These are phyloP conservation scores for Coprinellus aureogranulatus DNA, from an alignment of 768 basidiomycete genomes.

Conservation along the genomic window DNA sequence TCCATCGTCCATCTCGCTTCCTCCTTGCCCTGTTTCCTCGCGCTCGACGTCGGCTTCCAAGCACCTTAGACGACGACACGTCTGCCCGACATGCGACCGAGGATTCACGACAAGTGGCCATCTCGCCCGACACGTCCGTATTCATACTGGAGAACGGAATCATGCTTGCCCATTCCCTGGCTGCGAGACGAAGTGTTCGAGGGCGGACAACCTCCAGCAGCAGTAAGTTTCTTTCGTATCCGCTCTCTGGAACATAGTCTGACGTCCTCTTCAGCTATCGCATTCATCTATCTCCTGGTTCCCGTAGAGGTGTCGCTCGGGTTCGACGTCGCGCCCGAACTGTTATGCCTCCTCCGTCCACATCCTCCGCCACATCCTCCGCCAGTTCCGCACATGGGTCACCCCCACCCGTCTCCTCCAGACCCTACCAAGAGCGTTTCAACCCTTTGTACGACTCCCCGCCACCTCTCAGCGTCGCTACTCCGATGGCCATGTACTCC, in stretches of 20 bases:
- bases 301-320: slow-evolving; percentile 61
- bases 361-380: slow-evolving; percentile 24
- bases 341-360: slow-evolving; percentile 12
- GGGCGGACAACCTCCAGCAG: slow-evolving; percentile 82
- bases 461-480: slow-evolving; percentile 52
- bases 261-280: slow-evolving; percentile 52
- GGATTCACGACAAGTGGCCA: slow-evolving; percentile 89
- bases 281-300: slow-evolving; percentile 79
- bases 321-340: slow-evolving; percentile 3
- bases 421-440: slow-evolving; percentile 43
- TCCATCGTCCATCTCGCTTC: neutral
- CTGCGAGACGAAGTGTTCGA: slow-evolving; percentile 85
- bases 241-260: neutral
- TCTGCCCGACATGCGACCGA: slow-evolving; percentile 71
- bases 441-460: slow-evolving; percentile 47
- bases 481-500: slow-evolving; percentile 18
- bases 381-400: neutral
- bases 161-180: slow-evolving; percentile 95
- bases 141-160: slow-evolving; percentile 90
- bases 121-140: slow-evolving; percentile 81
- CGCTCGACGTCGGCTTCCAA: no score
- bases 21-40: no score
- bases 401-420: slow-evolving; percentile 32
- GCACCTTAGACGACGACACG: slow-evolving; percentile 47
- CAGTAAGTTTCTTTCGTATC: slow-evolving; percentile 36